Base-by-base conservation (phyloP, 2,329 filamentous ascomycete genomes). In the Ophiostoma pallidulum region DNA sequence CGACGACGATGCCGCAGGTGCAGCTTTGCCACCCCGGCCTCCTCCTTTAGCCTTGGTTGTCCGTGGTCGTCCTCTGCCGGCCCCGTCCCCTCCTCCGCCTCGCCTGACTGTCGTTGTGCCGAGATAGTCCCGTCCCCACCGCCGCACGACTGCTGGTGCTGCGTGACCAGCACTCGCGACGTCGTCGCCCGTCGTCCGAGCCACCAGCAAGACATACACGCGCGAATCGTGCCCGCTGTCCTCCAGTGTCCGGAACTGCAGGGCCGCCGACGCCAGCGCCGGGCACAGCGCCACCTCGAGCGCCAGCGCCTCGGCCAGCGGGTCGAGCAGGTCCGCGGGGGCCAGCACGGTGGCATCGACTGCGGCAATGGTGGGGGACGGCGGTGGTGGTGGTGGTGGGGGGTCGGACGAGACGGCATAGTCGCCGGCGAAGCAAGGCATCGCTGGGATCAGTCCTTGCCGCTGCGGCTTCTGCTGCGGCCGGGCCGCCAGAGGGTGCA, bases 161-260 rank as follows among this genome's bases (percentile, higher is more conserved):
- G n/a, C n/a, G n/a, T n/a, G n/a, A n/a, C n/a, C n/a, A n/a, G n/a
- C n/a, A n/a, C n/a, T n/a, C n/a, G n/a, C n/a, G n/a, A n/a, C n/a
- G 62, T 52, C 41, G 3, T 18, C 19, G 2, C 8, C 40, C 18
- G 13, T 57, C 0, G 75, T 76, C 52, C 68, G 68, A 1, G 75
- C 77, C 4, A 82, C 77, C 0, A 80, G 63, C 1, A 82, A 63
- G 16, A 75, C 65, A 55, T 78, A 80, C 52, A 77, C 71, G 4
- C 77, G 66, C 32, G 69, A 60, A 36, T 69, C 66, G 41, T 73
- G 65, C 1, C 64, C 65, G 45, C 74, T 78, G 51, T 78, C 74
- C 54, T 79, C 73, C 1, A 67, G 54, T 0, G 71, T 29, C 18
- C 65, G 61, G 56, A 80, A 71, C 39, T 64, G 57, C 3, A 80